A percentile compares a stretch with the other conserved stretches of the same genome.
These are phyloP conservation scores for Thecaphora thlaspeos DNA, from an alignment of 1,284 basidiomycete genomes.

Conservation along the genomic window DNA sequence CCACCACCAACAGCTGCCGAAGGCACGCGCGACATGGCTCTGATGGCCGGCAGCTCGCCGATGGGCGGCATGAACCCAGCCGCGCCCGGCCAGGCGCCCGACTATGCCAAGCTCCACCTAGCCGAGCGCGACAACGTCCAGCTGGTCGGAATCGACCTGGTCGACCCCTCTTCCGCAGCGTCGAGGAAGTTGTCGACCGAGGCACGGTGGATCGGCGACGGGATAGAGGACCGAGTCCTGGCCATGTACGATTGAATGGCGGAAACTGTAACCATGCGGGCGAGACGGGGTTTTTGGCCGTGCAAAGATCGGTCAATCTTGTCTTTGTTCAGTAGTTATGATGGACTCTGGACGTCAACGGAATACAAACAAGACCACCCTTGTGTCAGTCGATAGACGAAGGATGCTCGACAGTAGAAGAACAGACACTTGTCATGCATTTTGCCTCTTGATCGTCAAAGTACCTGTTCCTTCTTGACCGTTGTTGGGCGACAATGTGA, in stretches of 20 bases:
- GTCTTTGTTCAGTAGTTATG: too few species aligned
- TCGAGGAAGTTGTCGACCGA: conserved; percentile 8
- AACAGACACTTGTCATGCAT: too few species aligned
- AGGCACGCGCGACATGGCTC: conserved; percentile 56
- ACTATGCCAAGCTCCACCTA: conserved; percentile 85
- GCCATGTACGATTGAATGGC: conserved; percentile 42
- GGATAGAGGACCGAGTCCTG: conserved; percentile 53
- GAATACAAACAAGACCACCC: too few species aligned
- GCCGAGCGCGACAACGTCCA: conserved; percentile 90
- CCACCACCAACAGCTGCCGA: conserved; percentile 54
- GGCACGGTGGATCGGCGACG: conserved; percentile 51
- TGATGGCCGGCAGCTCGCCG: conserved; percentile 36
- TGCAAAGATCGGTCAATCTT: too few species aligned
- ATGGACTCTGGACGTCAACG: too few species aligned
- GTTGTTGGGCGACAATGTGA: too few species aligned
- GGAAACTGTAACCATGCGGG: too few species aligned
- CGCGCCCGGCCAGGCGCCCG: conserved; percentile 63
- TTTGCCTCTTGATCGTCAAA: too few species aligned
- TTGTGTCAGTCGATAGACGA: too few species aligned
- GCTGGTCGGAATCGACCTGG: conserved; percentile 67
- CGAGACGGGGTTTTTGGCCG: too few species aligned
- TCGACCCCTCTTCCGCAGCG: conserved; percentile 1
- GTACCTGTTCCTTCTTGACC: too few species aligned
- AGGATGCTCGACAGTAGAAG: too few species aligned
- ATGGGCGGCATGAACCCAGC: conserved; percentile 30